Percentiles rank a stretch among this genome's conserved stretches.
These are phyloP conservation scores for Malus sylvestris DNA, from an alignment of 306 rosid genomes.

Conservation along the genomic window DNA sequence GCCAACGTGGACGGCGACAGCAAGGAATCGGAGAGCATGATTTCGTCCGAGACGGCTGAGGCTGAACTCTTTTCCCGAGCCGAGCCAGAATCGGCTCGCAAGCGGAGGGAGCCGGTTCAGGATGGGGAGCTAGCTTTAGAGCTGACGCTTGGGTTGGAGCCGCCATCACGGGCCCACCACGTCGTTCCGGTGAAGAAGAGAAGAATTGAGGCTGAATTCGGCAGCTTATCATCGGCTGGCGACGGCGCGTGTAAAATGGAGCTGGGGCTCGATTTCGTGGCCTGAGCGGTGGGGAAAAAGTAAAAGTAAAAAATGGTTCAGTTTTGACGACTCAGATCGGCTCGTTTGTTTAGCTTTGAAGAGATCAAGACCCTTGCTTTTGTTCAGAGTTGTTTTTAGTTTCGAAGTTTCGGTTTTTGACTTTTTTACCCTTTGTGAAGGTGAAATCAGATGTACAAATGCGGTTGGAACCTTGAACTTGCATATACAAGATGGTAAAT, in stretches of 20 bases:
- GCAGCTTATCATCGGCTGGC: neutral
- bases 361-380: conserved; percentile 34
- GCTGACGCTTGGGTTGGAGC: conserved; percentile 67
- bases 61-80: conserved; percentile 33
- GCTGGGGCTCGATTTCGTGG: conserved; percentile 40
- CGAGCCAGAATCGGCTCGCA: conserved; percentile 42
- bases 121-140: conserved; percentile 50
- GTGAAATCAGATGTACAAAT: conserved; percentile 18
- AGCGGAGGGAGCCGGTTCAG: conserved; percentile 6
- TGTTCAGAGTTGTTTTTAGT: neutral
- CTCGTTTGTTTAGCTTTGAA: conserved; percentile 8
- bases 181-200: conserved; percentile 82
- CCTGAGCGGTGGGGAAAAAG: conserved; percentile 2
- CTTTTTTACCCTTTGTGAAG: conserved; percentile 4
- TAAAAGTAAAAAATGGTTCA: neutral
- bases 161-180: conserved; percentile 42
- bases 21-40: conserved; percentile 70
- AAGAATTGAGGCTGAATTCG: conserved; percentile 27
- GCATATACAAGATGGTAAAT: conserved; percentile 21
- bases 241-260: conserved; percentile 34
- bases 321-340: conserved; percentile 49
- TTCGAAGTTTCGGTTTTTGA: neutral
- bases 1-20: conserved; percentile 52
- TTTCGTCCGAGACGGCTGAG: conserved; percentile 63
- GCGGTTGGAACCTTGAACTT: conserved; percentile 5